Conservation (phyloP, 805 yeast genomes). For the Geotrichum ghanense region DNA sequence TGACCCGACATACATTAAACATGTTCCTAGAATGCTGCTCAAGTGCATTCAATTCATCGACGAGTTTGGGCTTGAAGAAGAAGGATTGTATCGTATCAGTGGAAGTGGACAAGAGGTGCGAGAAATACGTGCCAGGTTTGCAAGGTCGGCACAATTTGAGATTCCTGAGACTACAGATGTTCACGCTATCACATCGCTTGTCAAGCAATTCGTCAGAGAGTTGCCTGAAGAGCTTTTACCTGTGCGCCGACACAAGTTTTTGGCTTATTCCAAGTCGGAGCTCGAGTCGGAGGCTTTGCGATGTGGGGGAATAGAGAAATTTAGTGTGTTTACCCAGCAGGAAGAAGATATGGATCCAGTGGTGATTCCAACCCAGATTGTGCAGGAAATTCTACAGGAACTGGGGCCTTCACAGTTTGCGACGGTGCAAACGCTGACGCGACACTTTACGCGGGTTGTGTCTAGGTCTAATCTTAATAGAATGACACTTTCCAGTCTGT, state of each 20-base stretch:
- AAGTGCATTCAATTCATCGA: slow-evolving; percentile 13
- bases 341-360: neutral
- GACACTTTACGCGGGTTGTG: slow-evolving; percentile 18
- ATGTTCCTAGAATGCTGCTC: slow-evolving; percentile 13
- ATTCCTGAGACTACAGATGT: slow-evolving; percentile 18
- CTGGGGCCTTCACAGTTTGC: slow-evolving; percentile 15
- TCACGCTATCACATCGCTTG: slow-evolving; percentile 22
- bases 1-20: slow-evolving; percentile 6
- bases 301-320: neutral
- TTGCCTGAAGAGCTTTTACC: slow-evolving; percentile 20
- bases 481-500: slow-evolving; percentile 22
- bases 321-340: slow-evolving; percentile 1
- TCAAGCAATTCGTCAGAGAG: slow-evolving; percentile 20
- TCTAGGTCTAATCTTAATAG: slow-evolving; percentile 12
- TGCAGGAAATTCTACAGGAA: slow-evolving; percentile 11
- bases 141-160: slow-evolving; percentile 12
- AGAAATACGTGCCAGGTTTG: slow-evolving; percentile 14
- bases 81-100: slow-evolving; percentile 23
- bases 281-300: neutral
- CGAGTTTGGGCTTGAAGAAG: slow-evolving; percentile 19
- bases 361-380: slow-evolving; percentile 6
- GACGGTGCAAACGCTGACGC: slow-evolving; percentile 16
- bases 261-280: neutral
- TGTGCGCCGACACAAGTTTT: slow-evolving; percentile 4
- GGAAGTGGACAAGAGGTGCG: slow-evolving; percentile 18